phyloP scores from a whole-genome alignment of 192 early-diverging fungal genomes.

The Backusella morwellensis region DNA sequence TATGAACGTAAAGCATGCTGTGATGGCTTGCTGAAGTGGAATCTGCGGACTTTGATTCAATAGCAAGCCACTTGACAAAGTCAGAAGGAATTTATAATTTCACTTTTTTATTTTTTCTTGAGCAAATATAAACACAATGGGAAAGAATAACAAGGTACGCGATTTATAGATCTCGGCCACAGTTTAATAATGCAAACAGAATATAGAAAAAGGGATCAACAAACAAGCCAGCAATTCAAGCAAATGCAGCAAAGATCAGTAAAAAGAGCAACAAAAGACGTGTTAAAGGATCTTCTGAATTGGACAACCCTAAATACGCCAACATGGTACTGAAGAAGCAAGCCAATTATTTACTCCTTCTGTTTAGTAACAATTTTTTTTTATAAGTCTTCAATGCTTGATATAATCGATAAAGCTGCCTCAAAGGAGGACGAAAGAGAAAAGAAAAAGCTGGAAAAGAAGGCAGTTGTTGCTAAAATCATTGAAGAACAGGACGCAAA shows the following conservation, averaged over 20 bases:
- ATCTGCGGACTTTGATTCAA: neutral
- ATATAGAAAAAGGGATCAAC: neutral
- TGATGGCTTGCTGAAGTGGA: too few relatives aligned
- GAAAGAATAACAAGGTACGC: neutral
- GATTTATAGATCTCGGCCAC: neutral
- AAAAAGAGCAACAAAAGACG: conserved; percentile 10
- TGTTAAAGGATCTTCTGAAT: conserved; percentile 5
- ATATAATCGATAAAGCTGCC: neutral
- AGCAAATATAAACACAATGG: neutral
- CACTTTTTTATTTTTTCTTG: neutral
- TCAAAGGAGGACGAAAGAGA: conserved; percentile 2
- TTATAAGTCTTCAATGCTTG: neutral
- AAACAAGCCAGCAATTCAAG: neutral
- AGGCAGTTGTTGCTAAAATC: conserved; percentile 7
- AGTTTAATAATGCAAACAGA: neutral
- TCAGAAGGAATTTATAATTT: neutral
- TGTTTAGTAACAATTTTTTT: neutral
- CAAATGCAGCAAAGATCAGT: neutral
- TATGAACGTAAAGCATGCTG: too few relatives aligned
- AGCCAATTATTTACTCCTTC: neutral
- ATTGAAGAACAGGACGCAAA: conserved; percentile 7
- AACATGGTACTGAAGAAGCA: neutral
- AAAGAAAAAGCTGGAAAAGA: neutral
- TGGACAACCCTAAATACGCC: conserved; percentile 14
- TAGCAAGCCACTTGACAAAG: neutral